Evolutionary conservation across 2,329 filamentous ascomycete genomes (phyloP).

Genomic region (Diaporthe batatas): DNA sequence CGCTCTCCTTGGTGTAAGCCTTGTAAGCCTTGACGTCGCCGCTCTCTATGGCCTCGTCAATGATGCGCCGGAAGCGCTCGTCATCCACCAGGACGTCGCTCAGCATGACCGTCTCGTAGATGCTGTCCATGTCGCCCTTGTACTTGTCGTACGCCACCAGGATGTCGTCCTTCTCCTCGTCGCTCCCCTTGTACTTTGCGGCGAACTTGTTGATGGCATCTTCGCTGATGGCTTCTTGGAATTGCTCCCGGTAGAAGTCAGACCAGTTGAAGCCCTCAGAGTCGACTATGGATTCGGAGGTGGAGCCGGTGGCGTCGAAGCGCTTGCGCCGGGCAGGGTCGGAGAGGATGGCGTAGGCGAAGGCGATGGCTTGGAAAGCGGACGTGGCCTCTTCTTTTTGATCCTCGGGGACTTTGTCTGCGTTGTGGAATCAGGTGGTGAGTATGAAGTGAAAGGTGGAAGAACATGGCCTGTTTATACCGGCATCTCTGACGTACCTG

Average conservation of each 20-base stretch:
- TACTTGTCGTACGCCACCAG: slow-evolving; percentile 79
- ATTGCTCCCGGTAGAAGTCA: slow-evolving; percentile 90
- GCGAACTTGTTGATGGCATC: slow-evolving; percentile 83
- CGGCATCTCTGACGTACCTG: slow-evolving; percentile 66
- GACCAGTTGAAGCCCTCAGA: slow-evolving; percentile 89
- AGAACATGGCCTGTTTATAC: no score
- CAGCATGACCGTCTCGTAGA: slow-evolving; percentile 90
- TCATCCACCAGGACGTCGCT: slow-evolving; percentile 89
- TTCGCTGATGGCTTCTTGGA: slow-evolving; percentile 78
- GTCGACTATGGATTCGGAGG: slow-evolving; percentile 83
- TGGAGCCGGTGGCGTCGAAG: slow-evolving; percentile 92
- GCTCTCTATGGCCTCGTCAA: slow-evolving; percentile 81
- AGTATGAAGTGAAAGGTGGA: background rate
- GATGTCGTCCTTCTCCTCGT: slow-evolving; percentile 85
- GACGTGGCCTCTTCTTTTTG: slow-evolving; percentile 80
- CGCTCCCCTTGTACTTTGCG: slow-evolving; percentile 83
- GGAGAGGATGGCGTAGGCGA: slow-evolving; percentile 93
- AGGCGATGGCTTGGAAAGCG: slow-evolving; percentile 90
- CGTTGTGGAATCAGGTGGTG: background rate
- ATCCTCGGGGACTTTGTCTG: slow-evolving; percentile 82
- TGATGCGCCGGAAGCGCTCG: slow-evolving; percentile 82
- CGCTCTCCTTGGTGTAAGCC: slow-evolving; percentile 81
- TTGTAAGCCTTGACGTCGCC: slow-evolving; percentile 76
- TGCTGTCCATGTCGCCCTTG: slow-evolving; percentile 79
- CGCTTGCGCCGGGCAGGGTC: slow-evolving; percentile 83